These are phyloP conservation scores for Begonia masoniana DNA, from an alignment of 306 rosid species.

Conservation along the genomic window DNA sequence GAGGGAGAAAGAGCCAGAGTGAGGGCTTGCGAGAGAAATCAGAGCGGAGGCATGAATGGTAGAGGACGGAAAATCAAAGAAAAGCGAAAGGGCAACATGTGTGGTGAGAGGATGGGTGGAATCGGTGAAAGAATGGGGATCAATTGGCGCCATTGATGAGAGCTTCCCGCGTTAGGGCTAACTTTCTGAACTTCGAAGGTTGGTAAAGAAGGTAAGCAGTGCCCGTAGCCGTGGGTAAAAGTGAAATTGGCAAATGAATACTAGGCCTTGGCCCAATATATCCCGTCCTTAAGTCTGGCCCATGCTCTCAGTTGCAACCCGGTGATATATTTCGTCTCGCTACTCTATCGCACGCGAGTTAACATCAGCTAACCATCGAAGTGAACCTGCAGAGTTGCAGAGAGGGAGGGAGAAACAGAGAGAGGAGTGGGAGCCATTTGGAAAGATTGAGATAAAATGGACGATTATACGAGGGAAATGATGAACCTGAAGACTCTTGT, in stretches of 20 bases:
- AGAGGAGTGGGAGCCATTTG: background rate
- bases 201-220: background rate
- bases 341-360: background rate
- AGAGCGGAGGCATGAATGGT: conserved; percentile 53
- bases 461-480: conserved; percentile 96
- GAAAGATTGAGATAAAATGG: conserved; percentile 32
- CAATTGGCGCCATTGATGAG: conserved; percentile 57
- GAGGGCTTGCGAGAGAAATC: conserved; percentile 33
- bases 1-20: conserved; percentile 55
- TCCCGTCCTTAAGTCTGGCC: conserved; percentile 10
- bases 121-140: conserved; percentile 87
- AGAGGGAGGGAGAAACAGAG: background rate
- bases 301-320: background rate
- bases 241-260: background rate
- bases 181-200: background rate
- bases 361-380: conserved; percentile 1
- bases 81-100: conserved; percentile 47
- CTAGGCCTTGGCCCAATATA: background rate
- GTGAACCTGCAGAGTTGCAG: background rate
- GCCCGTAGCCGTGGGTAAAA: no score
- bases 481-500: conserved; percentile 99
- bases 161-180: no score
- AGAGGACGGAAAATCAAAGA: conserved; percentile 53
- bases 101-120: conserved; percentile 38
- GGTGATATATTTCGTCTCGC: no score